Percentiles rank a stretch among this genome's conserved stretches.
These are phyloP conservation scores for Auricularia sp. DNA, from an alignment of 768 basidiomycete genomes.

Conservation along the genomic window DNA sequence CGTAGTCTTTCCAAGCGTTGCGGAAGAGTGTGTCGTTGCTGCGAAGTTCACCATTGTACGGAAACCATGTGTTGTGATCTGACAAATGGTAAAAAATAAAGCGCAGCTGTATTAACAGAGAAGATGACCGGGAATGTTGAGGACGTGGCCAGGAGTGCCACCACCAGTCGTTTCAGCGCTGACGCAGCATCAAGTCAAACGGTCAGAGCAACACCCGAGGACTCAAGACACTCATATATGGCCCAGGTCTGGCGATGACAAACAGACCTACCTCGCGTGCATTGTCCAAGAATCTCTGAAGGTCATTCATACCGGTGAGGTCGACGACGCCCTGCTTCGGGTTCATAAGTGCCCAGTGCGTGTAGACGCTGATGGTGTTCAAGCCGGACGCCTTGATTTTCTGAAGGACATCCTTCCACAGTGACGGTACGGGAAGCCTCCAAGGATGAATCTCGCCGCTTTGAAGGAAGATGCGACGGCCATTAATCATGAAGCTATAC, in stretches of 20 bases:
- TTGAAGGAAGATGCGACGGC: conserved; percentile 14
- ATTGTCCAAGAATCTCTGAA: not conserved
- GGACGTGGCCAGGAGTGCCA: conserved; percentile 33
- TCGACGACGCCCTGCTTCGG: not conserved
- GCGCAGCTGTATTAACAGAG: too few relatives aligned
- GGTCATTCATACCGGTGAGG: conserved; percentile 10
- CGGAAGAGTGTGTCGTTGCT: conserved; percentile 65
- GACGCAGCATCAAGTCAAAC: not conserved
- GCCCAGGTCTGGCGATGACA: not conserved
- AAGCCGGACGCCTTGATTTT: conserved; percentile 47
- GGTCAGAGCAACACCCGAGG: not conserved
- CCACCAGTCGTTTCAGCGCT: conserved; percentile 67
- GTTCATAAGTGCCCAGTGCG: conserved; percentile 33
- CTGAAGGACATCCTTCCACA: conserved; percentile 17
- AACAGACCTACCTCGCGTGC: not conserved
- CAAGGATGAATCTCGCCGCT: conserved; percentile 17
- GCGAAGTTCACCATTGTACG: conserved; percentile 48
- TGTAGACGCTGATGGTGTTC: conserved; percentile 68
- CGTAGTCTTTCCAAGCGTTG: conserved; percentile 60
- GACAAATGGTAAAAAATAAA: too few relatives aligned
- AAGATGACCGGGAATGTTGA: not conserved
- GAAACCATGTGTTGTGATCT: conserved; percentile 47
- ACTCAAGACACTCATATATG: not conserved
- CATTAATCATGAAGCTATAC: conserved; percentile 16
- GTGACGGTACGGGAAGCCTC: conserved; percentile 12